Conservation (phyloP, 1,284 basidiomycete genomes). For the Schizopora paradoxa region DNA sequence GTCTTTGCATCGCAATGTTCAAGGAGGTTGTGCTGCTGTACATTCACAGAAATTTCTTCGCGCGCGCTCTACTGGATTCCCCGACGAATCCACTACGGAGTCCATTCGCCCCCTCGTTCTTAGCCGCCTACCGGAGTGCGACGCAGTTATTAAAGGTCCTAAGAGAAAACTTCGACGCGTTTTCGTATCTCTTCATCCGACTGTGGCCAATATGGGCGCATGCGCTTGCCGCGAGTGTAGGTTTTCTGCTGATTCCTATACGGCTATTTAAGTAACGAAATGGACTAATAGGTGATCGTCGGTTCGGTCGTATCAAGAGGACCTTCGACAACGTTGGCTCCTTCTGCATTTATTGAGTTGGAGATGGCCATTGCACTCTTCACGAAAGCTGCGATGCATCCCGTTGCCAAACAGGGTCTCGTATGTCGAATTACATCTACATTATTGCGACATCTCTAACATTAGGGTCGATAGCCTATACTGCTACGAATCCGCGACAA, state of each 20-base stretch:
- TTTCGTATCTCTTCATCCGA: slow-evolving; percentile 5
- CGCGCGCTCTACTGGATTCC: slow-evolving; percentile 16
- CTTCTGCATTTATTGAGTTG: slow-evolving; percentile 17
- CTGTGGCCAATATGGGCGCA: slow-evolving; percentile 9
- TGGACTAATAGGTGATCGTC: slow-evolving; percentile 14
- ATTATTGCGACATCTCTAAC: too few species aligned
- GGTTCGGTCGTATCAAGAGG: slow-evolving; percentile 20
- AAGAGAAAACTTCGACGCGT: not conserved
- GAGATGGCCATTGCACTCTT: slow-evolving; percentile 11
- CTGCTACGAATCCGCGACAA: slow-evolving; percentile 9
- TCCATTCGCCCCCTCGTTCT: slow-evolving; percentile 18
- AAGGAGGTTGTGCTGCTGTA: slow-evolving; percentile 5
- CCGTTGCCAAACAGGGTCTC: slow-evolving; percentile 9
- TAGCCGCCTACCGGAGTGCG: slow-evolving; percentile 18
- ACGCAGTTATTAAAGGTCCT: slow-evolving; percentile 4
- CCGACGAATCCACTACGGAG: slow-evolving; percentile 19
- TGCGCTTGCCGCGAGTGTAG: slow-evolving; percentile 3
- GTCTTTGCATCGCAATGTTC: not conserved
- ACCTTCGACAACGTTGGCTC: slow-evolving; percentile 14
- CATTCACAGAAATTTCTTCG: slow-evolving; percentile 20
- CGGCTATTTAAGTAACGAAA: not conserved
- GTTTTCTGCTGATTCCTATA: too few species aligned
- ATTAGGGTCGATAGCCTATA: too few species aligned
- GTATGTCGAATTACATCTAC: slow-evolving; percentile 4
- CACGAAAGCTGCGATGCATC: slow-evolving; percentile 9